Evolutionary conservation across 208 protist species (phyloP), one percentile per base, ranked within the genome.

Genomic region (Leishmania tarentolae): DNA sequence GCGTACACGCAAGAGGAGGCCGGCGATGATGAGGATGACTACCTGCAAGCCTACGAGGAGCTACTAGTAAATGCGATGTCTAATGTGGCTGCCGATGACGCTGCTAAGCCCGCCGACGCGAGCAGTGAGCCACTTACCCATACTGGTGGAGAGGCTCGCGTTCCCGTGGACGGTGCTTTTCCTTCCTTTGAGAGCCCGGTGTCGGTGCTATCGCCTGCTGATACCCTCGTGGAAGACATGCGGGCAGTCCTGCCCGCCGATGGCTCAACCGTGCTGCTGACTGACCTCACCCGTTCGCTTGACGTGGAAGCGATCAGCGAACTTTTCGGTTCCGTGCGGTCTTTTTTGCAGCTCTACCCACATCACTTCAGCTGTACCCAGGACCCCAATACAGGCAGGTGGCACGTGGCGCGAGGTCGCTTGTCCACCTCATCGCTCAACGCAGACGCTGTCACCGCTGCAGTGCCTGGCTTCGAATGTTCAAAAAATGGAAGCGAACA

Each of bases 11-110:
- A 24, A 4, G 28, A 52, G 9, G 65, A 40, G 9, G 66, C 19
- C 17, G 53, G 28, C 0, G 79, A 73, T 8, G 75, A 76, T 52
- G 78, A 76, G 28, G 83, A 79, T 15, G 82, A 87, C 59, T 90
- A 87, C 50, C 83, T 94, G 40, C 88, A 93, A 59, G 93, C 89
- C 11, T 96, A 94, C 80, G 93, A 96, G 73, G 86, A 87, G 7
- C 61, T 96, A 19, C 81, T 96, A 44, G 44, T 94, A 19, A 75
- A 87, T 61, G 77, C 77, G 0, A 69, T 44, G n/a, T 56, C 76
- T 31, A 15, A 46, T 59, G 76, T 50, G 37, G 44, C 63, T 31
- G 35, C 66, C n/a, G 61, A 35, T 47, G n/a, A 24, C 6, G 28
- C 37, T 57, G 9, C 44, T 52, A 8, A 50, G 56, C 21, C 35